Evolutionary conservation across 495 filamentous ascomycete genomes (phyloP).

Genomic region (Paragyromitra xinjiangensis): DNA sequence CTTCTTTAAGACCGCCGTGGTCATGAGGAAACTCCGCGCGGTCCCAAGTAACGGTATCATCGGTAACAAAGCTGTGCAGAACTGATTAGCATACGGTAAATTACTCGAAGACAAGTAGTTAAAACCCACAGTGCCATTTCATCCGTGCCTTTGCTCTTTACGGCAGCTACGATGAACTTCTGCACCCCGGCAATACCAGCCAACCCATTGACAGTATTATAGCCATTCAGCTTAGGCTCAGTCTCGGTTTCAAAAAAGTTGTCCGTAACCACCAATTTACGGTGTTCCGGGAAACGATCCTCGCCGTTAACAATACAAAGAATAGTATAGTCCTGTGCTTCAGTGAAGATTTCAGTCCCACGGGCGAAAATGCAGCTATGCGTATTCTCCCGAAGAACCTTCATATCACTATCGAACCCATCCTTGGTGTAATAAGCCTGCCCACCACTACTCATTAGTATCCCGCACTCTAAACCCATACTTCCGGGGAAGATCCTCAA

Average conservation of each 20-base stretch:
- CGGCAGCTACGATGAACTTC: constrained; percentile 83
- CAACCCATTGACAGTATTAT: constrained; percentile 76
- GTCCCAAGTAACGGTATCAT: constrained; percentile 85
- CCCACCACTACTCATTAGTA: constrained; percentile 43
- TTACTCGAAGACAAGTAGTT: background rate
- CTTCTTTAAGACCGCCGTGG: constrained; percentile 75
- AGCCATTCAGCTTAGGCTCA: constrained; percentile 78
- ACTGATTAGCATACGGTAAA: constrained; percentile 16
- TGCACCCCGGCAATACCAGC: constrained; percentile 80
- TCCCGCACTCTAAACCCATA: background rate
- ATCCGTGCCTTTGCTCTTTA: constrained; percentile 76
- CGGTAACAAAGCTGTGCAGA: constrained; percentile 64
- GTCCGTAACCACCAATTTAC: constrained; percentile 80
- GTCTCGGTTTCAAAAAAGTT: constrained; percentile 71
- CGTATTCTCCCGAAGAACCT: constrained; percentile 69
- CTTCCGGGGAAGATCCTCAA: background rate
- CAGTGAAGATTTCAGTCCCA: constrained; percentile 72
- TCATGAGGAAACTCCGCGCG: constrained; percentile 84
- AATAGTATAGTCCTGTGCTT: constrained; percentile 70
- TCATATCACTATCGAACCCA: constrained; percentile 73
- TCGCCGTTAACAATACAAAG: constrained; percentile 81
- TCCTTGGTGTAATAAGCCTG: constrained; percentile 80
- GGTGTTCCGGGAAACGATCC: constrained; percentile 69
- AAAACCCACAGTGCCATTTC: constrained; percentile 84
- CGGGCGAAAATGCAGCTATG: constrained; percentile 85